Base-by-base conservation (phyloP, 179 eudicot genomes). In the Amaranthus tricolor region DNA sequence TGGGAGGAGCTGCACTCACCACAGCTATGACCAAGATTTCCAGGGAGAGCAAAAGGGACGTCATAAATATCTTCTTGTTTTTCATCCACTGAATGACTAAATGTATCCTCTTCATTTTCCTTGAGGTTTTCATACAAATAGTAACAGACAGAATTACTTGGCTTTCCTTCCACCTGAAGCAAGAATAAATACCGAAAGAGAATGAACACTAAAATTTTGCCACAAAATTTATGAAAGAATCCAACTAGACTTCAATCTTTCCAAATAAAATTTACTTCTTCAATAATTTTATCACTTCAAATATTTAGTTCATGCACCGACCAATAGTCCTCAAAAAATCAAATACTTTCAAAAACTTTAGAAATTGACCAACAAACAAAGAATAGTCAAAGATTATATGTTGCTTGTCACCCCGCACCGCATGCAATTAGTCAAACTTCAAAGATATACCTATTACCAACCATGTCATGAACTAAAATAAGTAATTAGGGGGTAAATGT, bases 81-180 rank as follows among this genome's bases (percentile, higher is more conserved):
- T 74, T 80, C 92, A 74, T 88, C 84, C 55, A 83, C 85, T 56
- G 82, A 80, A 66, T 79, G 73, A 89, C 88, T 79, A 81, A 86
- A 81, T 43, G 84, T 78, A 77, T 82, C 77, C 70, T 93, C 91
- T 79, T 85, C 91, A 74, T 77, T 61, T 79, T 88, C 98, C 76
- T 89, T 86, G 48, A 96, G 88, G 81, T 90, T 93, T 88, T 93
- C 97, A 12, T 85, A 86, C 60, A 96, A 82, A 86, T 93, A 96
- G 79, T 89, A 96, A 77, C 87, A 90, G 31, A 92, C 90, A 78
- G 77, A 79, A 59, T 76, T 76, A 57, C 80, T 81, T 63, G 88
- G 86, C 77, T 86, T 89, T 78, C 86, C 89, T 85, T 90, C 92
- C 73, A 96, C 89, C 99, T 96, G 83, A 54, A 78, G 66, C 74